Base-by-base conservation (phyloP, 1,284 basidiomycete genomes). In the Cryptococcus sp. region DNA sequence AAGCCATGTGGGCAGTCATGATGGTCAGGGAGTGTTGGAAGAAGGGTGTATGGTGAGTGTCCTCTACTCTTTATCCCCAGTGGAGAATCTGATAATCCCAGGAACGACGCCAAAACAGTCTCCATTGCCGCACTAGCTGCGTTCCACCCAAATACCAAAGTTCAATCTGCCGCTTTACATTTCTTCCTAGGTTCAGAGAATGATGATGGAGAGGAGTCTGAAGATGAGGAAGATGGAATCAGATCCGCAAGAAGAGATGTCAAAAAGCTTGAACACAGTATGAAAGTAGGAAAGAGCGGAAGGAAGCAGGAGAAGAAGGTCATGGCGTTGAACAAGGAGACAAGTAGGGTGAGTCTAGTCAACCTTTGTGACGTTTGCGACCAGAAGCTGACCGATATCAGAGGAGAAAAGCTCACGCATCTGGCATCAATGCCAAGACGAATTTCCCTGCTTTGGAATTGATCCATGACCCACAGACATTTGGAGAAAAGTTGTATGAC, bases 1-100 rank as follows among this genome's bases (percentile, higher is more conserved):
- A 98, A 69, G 94, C 95, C 2, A 89, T 98, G 83, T 98, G 96
- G 95, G 95, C 96, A 2, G 87, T 98, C 46, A 88, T 95, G 49
- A 78, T 98, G 53, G 90, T 94, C 13, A 89, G 90, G 69, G 94
- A 98, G 67, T 80, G 98, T 32, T 98, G 95, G 96, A 84, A 84
- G 66, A 98, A 95, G 77, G 85, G 86, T 37, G 85, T 96, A 42
- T 99, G 95, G 93, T 88, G 61, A 58, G 83, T 78, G 23, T 23
- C 2, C 15, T n/a, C 15, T 37, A 23, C 41, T n/a, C 51, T 13
- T n/a, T 35, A 15, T n/a, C 4, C 23, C 45, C 33, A 14, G 42
- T 31, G 33, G 49, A 11, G 11, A 1, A 5, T 10, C 38, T 41
- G 38, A 41, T n/a, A 10, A 10, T 41, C 4, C 30, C 63, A 90